Evolutionary conservation across 192 early-diverging fungal species (phyloP).

Genomic region (Coemansia reversa): DNA sequence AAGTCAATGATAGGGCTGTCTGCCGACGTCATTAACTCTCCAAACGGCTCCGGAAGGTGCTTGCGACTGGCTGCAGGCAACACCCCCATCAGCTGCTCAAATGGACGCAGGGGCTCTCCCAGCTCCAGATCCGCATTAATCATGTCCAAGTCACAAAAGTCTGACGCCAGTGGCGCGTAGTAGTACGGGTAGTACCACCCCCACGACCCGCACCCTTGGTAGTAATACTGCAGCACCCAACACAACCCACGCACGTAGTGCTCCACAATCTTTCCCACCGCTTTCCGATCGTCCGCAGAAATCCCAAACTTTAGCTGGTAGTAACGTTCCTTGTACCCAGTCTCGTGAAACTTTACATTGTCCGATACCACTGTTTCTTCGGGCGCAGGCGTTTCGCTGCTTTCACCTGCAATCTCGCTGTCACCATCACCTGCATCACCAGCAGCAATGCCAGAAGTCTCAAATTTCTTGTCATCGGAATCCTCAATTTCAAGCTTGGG

Average conservation of each 20-base stretch:
- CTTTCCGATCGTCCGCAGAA: conserved; percentile 59
- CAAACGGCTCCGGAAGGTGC: conserved; percentile 62
- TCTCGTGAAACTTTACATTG: conserved; percentile 68
- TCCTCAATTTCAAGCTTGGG: conserved; percentile 11
- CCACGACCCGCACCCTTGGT: conserved; percentile 92
- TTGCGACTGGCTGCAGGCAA: conserved; percentile 73
- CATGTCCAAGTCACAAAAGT: conserved; percentile 74
- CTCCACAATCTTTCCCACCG: conserved; percentile 59
- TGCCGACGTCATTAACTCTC: conserved; percentile 76
- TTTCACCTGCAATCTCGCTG: conserved; percentile 60
- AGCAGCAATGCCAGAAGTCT: conserved; percentile 14
- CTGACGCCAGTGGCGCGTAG: conserved; percentile 87
- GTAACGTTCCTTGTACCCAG: conserved; percentile 73
- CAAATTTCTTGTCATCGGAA: conserved; percentile 8
- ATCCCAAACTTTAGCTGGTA: conserved; percentile 67
- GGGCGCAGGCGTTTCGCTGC: conserved; percentile 19
- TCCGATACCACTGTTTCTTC: conserved; percentile 37
- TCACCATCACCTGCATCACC: conserved; percentile 57
- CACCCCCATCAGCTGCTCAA: conserved; percentile 98
- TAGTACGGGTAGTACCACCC: conserved; percentile 98
- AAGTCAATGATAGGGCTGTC: conserved; percentile 92
- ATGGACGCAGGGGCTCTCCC: conserved; percentile 82
- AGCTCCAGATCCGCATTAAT: conserved; percentile 79
- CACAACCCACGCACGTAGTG: conserved; percentile 92
- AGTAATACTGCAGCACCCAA: conserved; percentile 97